A percentile compares a stretch with the other conserved stretches of the same genome.
phyloP scores from a whole-genome alignment of 331 rosid genomes.

The Rosa hybrid region DNA sequence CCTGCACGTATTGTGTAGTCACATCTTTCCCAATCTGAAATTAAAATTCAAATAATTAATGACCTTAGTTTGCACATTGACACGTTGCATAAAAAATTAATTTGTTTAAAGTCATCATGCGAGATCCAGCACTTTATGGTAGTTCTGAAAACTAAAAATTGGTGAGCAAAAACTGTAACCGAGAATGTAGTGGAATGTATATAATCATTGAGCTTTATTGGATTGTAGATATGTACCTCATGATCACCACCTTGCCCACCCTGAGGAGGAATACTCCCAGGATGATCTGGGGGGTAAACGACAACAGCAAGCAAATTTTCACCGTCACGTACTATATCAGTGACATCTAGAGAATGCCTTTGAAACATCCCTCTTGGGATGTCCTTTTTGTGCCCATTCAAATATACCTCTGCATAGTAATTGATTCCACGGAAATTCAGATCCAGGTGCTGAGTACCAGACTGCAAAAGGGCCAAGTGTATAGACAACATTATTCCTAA shows the following conservation, averaged over 20 bases:
- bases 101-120: not conserved
- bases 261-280: slow-evolving; percentile 71
- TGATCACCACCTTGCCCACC: slow-evolving; percentile 99
- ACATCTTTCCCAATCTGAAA: slow-evolving; percentile 94
- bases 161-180: not conserved
- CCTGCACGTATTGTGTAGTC: slow-evolving; percentile 87
- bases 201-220: not conserved
- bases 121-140: not conserved
- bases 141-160: not conserved
- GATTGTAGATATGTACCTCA: slow-evolving; percentile 50
- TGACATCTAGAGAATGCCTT: slow-evolving; percentile 83
- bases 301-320: slow-evolving; percentile 84
- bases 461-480: slow-evolving; percentile 46
- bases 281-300: slow-evolving; percentile 97
- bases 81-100: slow-evolving; percentile 16
- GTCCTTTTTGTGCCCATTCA: slow-evolving; percentile 68
- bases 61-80: slow-evolving; percentile 18
- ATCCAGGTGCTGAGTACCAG: slow-evolving; percentile 63
- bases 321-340: slow-evolving; percentile 69
- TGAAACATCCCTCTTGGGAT: slow-evolving; percentile 93
- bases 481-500: slow-evolving; percentile 2
- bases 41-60: slow-evolving; percentile 6
- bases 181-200: not conserved
- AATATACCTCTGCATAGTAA: slow-evolving; percentile 79
- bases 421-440: slow-evolving; percentile 88